Percentiles rank a stretch among this genome's conserved stretches.
phyloP scores from a whole-genome alignment of 2,329 filamentous ascomycete species.

The Pseudopithomyces maydicus region DNA sequence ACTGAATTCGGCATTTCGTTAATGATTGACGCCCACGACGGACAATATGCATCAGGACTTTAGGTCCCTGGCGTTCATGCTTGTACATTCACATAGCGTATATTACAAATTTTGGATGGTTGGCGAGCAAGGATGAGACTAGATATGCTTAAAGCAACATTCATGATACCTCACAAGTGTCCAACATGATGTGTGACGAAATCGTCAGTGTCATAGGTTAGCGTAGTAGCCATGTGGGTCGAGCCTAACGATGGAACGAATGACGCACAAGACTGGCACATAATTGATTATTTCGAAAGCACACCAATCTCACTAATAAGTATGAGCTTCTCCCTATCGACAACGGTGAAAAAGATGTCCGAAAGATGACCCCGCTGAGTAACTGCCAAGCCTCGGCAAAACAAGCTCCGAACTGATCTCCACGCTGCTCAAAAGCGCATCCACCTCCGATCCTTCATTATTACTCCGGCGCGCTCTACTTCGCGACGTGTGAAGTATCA shows the following conservation, averaged over 20 bases:
- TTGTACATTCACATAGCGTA: slow-evolving; percentile 9
- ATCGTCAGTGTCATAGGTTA: background rate
- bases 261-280: slow-evolving; percentile 2
- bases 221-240: slow-evolving; percentile 1
- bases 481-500: background rate
- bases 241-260: background rate
- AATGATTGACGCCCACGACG: slow-evolving; percentile 3
- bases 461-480: background rate
- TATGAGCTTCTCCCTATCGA: background rate
- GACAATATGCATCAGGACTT: slow-evolving; percentile 9
- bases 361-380: background rate
- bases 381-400: slow-evolving; percentile 4
- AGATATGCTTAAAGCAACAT: background rate
- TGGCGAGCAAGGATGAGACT: background rate
- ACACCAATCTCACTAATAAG: background rate
- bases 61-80: slow-evolving; percentile 10
- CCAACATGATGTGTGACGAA: background rate
- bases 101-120: slow-evolving; percentile 4
- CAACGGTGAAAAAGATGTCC: background rate
- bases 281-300: background rate
- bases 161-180: background rate
- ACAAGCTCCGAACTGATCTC: background rate
- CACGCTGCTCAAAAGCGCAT: background rate
- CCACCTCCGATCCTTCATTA: background rate
- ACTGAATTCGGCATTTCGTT: background rate